Evolutionary conservation across 2,329 filamentous ascomycete species (phyloP).

Genomic region (Pseudogymnoascus sp.): DNA sequence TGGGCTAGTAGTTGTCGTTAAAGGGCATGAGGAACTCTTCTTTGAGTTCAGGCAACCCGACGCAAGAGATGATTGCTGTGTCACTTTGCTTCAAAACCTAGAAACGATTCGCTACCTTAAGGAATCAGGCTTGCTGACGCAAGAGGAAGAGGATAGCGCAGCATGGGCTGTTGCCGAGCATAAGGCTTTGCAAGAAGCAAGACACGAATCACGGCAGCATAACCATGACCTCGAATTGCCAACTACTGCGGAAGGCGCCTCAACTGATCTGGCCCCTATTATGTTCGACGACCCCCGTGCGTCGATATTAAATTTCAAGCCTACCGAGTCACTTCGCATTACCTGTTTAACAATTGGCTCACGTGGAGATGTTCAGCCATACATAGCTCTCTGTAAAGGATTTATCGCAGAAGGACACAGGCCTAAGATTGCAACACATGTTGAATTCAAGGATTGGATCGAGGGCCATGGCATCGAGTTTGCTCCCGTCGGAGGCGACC

Average conservation of each 20-base stretch:
- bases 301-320: conserved; percentile 88
- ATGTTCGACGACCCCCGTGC: conserved; percentile 83
- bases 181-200: conserved; percentile 69
- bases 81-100: conserved; percentile 70
- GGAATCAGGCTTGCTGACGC: conserved; percentile 59
- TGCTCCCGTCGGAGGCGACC: conserved; percentile 78
- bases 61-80: conserved; percentile 77
- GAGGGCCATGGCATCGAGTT: conserved; percentile 93
- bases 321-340: conserved; percentile 67
- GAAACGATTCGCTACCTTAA: conserved; percentile 64
- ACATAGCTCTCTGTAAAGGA: conserved; percentile 91
- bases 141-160: conserved; percentile 62
- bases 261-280: conserved; percentile 60
- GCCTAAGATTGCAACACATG: conserved; percentile 82
- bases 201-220: conserved; percentile 42
- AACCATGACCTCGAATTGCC: conserved; percentile 46
- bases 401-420: conserved; percentile 81
- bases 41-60: conserved; percentile 82
- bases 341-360: conserved; percentile 96
- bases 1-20: conserved; percentile 85
- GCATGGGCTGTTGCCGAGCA: conserved; percentile 74
- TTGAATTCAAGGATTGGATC: conserved; percentile 84
- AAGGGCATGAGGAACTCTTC: conserved; percentile 90
- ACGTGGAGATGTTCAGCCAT: conserved; percentile 91
- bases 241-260: conserved; percentile 36